Percentiles rank a stretch among this genome's conserved stretches.
phyloP scores from a whole-genome alignment of 306 rosid genomes.

The Cercis canadensis region DNA sequence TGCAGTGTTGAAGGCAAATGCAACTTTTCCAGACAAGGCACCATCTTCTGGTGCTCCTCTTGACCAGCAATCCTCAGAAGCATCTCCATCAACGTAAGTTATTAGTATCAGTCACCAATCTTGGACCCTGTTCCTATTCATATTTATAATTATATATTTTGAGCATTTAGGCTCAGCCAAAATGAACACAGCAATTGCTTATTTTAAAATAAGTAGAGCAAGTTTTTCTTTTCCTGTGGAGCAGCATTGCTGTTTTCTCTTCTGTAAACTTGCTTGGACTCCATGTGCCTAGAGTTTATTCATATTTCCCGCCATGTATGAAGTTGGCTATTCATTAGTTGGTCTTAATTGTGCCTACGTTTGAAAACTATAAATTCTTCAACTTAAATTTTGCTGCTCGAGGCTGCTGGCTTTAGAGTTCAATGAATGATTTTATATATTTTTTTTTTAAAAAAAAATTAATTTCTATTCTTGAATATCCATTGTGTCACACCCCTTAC shows the following conservation, averaged over 20 bases:
- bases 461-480: not conserved
- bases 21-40: slow-evolving; percentile 72
- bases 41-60: slow-evolving; percentile 62
- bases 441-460: not conserved
- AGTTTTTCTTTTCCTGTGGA: not conserved
- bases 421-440: not conserved
- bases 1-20: slow-evolving; percentile 82
- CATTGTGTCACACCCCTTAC: not conserved
- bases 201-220: not conserved
- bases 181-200: not conserved
- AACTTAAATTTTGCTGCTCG: not conserved
- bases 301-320: not conserved
- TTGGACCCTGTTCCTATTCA: slow-evolving; percentile 18
- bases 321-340: not conserved
- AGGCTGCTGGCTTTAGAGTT: not conserved
- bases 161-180: not conserved
- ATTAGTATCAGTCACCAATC: slow-evolving; percentile 27
- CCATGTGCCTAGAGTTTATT: not conserved
- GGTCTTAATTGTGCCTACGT: not conserved
- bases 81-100: slow-evolving; percentile 82
- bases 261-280: not conserved
- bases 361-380: not conserved
- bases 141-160: not conserved
- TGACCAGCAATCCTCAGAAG: slow-evolving; percentile 76
- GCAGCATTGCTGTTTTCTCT: slow-evolving; percentile 12